A percentile compares a stretch with the other conserved stretches of the same genome.
phyloP scores from a whole-genome alignment of 1,284 basidiomycete genomes.

The Fomitiporia mediterranea region DNA sequence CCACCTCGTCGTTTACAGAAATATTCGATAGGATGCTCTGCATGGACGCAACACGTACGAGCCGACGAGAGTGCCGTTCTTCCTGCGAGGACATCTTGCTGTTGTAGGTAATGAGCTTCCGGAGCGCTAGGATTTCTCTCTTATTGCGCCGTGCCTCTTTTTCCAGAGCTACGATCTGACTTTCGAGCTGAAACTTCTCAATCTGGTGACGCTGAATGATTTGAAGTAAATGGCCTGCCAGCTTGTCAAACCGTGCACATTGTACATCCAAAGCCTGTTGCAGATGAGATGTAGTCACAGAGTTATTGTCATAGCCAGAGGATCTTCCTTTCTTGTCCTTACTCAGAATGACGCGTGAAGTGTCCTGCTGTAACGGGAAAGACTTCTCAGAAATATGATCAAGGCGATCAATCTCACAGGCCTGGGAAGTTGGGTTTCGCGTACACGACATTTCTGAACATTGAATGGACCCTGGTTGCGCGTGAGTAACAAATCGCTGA shows the following conservation, averaged over 20 bases:
- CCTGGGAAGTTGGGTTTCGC: conserved; percentile 1
- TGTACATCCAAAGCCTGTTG: conserved; percentile 15
- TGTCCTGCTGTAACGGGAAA: neutral
- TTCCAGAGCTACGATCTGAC: conserved; percentile 40
- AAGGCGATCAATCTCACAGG: conserved; percentile 6
- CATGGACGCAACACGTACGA: conserved; percentile 15
- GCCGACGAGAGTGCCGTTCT: neutral
- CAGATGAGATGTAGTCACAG: conserved; percentile 1
- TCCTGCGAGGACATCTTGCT: conserved; percentile 4
- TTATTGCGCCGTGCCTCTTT: conserved; percentile 38
- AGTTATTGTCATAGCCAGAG: neutral
- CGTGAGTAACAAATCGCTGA: neutral
- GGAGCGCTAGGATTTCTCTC: conserved; percentile 44
- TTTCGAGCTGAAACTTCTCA: conserved; percentile 38
- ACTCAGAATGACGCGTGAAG: neutral
- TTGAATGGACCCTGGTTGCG: neutral
- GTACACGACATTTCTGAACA: too few species aligned
- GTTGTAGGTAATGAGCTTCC: conserved; percentile 36
- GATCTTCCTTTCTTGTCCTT: neutral
- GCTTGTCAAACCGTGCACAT: conserved; percentile 18
- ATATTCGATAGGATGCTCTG: conserved; percentile 15
- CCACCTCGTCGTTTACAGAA: conserved; percentile 9
- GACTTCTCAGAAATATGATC: conserved; percentile 19
- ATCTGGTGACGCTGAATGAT: conserved; percentile 31
- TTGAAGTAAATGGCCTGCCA: conserved; percentile 17